Base-by-base conservation (phyloP, 345 rosid species). In the Pugionium dolabratum region DNA sequence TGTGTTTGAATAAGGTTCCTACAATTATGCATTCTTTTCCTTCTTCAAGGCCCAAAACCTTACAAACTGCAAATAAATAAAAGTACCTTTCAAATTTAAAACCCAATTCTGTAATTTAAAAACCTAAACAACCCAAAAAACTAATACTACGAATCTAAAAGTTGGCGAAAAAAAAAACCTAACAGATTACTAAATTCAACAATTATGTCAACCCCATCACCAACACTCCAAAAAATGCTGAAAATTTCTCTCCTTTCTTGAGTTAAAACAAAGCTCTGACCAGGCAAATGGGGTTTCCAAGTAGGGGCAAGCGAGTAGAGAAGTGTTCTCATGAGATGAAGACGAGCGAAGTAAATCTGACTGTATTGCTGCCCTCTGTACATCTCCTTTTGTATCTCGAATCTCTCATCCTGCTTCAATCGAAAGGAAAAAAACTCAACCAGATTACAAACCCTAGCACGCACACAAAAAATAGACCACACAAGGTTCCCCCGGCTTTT, bases 331-430 rank as follows among this genome's bases (percentile, higher is more conserved):
- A 88, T 81, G 80, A 78, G 59, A 71, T 88, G 89, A 49, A 93
- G 87, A 66, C 97, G 97, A 62, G 84, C 86, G 64, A 88, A 90
- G 80, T 90, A 90, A 44, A 93, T 86, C 64, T 90, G 97, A 58
- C 98, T 93, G 85, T 90, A 90, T 47, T 93, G 98, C 61, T 93
- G 98, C 0, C 94, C 96, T 52, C 86, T 77, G 56, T 93, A 93
- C 44, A 75, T 67, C 79, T 90, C 97, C 47, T 86, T 88, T 5
- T 72, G 84, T 45, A 90, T 85, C 84, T 74, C 76, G 50, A 81
- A 94, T 18, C 73, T 71, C 77, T 88, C 91, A 72, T 91, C 96
- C 99, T 94, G 85, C 65, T 36, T 51, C 52, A 44, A 65, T 47
- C 33, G 29, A 10, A n/a, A n/a, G n/a, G n/a, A n/a, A 54, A 3